A percentile compares a stretch with the other conserved stretches of the same genome.
phyloP scores from a whole-genome alignment of 2,329 filamentous ascomycete species.

The Sporothrix dimorphospora region DNA sequence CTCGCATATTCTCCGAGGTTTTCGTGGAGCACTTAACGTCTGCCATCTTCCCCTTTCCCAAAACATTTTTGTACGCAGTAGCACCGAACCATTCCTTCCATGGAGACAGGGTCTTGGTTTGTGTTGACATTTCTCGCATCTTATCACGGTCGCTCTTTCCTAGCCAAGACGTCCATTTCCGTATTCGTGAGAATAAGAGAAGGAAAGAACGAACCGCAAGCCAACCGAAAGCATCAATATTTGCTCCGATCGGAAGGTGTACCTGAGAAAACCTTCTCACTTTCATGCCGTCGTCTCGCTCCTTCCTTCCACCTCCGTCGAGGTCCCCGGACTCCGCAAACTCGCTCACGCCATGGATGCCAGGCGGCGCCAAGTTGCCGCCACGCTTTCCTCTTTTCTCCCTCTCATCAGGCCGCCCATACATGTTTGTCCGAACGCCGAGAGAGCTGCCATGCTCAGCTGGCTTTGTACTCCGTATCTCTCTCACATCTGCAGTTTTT shows the following conservation, averaged over 20 bases:
- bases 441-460: not conserved
- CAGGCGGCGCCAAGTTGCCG: not conserved
- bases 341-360: conserved; percentile 23
- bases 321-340: conserved; percentile 21
- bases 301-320: not conserved
- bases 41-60: not conserved
- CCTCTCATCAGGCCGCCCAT: too few relatives aligned
- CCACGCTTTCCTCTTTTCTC: not conserved
- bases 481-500: not conserved
- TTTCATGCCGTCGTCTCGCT: not conserved
- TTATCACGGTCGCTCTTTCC: not conserved
- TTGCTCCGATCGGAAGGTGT: not conserved
- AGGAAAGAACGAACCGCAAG: not conserved
- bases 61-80: not conserved
- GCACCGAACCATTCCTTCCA: not conserved
- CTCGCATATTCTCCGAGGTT: not conserved
- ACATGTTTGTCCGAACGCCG: not conserved
- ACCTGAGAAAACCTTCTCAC: conserved; percentile 4
- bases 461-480: not conserved
- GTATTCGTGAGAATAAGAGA: not conserved
- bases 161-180: not conserved
- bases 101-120: not conserved
- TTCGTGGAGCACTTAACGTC: not conserved
- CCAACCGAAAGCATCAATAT: too few relatives aligned
- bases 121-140: not conserved